Evolutionary conservation across 257 asterid genomes (phyloP).

Genomic region (Solanum gracilifrons): DNA sequence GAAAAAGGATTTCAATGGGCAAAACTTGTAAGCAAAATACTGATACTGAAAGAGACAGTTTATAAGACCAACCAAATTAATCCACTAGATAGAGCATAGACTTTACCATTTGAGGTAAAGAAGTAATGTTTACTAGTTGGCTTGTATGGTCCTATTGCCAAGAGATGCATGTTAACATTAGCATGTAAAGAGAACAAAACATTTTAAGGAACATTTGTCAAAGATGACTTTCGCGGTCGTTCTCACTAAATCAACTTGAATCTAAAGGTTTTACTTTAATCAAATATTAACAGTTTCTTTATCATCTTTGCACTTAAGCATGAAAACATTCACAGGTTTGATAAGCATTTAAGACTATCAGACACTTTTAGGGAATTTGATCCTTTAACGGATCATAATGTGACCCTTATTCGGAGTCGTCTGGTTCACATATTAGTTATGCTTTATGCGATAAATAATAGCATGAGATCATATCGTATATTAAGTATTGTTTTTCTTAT

Average conservation of each 20-base stretch:
- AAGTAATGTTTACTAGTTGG: background rate
- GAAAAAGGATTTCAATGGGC: background rate
- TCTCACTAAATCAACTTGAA: background rate
- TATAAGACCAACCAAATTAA: background rate
- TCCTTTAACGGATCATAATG: background rate
- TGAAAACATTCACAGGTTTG: background rate
- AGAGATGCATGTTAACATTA: background rate
- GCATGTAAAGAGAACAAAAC: background rate
- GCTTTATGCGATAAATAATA: background rate
- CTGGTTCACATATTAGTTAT: background rate
- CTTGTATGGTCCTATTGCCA: background rate
- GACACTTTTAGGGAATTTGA: background rate
- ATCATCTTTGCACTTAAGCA: background rate
- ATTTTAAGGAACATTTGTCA: background rate
- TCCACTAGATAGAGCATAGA: background rate
- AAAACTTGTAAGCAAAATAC: conserved; percentile 18
- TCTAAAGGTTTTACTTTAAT: background rate
- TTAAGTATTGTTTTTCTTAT: too few relatives aligned
- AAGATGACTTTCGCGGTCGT: background rate
- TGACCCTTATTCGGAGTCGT: background rate
- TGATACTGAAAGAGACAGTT: conserved; percentile 15
- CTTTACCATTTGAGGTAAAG: background rate
- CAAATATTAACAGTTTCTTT: background rate
- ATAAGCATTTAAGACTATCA: background rate
- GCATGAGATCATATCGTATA: background rate